Evolutionary conservation across 306 rosid genomes (phyloP), one percentile per base, ranked within the genome.

Genomic region (Lupinus albus): DNA sequence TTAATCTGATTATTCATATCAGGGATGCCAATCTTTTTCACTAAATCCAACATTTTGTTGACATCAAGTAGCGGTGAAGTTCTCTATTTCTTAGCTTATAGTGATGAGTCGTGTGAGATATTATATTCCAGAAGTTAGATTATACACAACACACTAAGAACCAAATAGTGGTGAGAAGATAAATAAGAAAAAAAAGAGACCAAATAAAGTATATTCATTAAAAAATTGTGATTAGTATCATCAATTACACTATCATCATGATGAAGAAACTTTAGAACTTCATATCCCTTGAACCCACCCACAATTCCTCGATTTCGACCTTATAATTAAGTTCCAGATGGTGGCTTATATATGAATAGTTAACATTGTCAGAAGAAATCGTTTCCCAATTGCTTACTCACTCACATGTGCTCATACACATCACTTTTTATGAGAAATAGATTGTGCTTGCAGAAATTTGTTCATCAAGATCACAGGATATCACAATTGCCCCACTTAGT

Each of bases 211-310:
- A 32, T 21, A 15, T 39, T 9, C 36, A 39, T 46, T 60, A 39
- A 52, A 62, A 2, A 39, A 53, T 61, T 60, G 58, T 51, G 61
- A 71, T 36, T 41, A 39, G 63, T 60, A 71, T 47, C 38, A 70
- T 6, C 47, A 50, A 58, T 21, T 75, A 12, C 32, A 57, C 4
- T 25, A 2, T 11, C 39, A 57, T 16, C 47, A 74, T 30, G 63
- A 53, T 14, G 46, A 59, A 55, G 49, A 68, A 63, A 52, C 45
- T 54, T 16, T 12, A 67, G 61, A 64, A 47, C 61, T 49, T 55
- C 41, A 71, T 21, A 13, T 47, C 53, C 9, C n/a, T 14, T 32
- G 46, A 55, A 44, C 11, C 4, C 49, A 12, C 7, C 54, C 16
- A 21, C 11, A 30, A 17, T 10, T 49, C 13, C 30, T 41, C 15